A percentile compares a stretch with the other conserved stretches of the same genome.
These are phyloP conservation scores for Desmodesmus armatus DNA, from an alignment of 139 green algal species.

Conservation along the genomic window DNA sequence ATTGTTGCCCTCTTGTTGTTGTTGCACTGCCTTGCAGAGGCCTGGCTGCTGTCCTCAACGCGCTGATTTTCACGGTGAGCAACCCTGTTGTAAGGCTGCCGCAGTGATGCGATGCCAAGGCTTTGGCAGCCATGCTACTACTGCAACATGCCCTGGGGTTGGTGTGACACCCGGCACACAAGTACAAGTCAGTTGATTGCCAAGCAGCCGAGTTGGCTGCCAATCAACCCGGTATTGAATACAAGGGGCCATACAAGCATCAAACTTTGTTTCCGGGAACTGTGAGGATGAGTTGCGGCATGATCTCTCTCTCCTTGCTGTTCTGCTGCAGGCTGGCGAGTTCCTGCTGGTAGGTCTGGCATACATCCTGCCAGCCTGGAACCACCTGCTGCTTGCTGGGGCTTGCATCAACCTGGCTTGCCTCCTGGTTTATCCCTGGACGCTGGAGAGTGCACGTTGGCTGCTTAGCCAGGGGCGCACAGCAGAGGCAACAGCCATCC, in stretches of 20 bases:
- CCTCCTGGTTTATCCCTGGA: not conserved
- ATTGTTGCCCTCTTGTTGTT: not conserved
- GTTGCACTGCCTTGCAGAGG: not conserved
- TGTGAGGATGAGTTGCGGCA: no score
- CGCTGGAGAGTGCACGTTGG: not conserved
- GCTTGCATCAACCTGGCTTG: not conserved
- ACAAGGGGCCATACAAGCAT: no score
- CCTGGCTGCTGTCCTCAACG: not conserved
- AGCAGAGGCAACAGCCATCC: not conserved
- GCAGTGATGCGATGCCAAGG: no score
- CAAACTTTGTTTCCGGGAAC: no score
- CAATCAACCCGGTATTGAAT: no score
- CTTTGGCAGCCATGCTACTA: no score
- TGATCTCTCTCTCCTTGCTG: not conserved
- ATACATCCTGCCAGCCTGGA: not conserved
- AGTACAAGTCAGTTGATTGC: no score
- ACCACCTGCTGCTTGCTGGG: not conserved
- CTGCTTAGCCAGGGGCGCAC: not conserved
- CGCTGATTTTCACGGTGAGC: slow-evolving; percentile 1
- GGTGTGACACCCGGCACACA: no score
- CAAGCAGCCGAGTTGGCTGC: no score
- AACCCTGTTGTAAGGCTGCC: no score
- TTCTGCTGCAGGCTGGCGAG: not conserved
- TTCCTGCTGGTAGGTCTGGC: not conserved
- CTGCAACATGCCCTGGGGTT: no score